phyloP scores from a whole-genome alignment of 140 eudicot species.

The Ambrosia hybrid region DNA sequence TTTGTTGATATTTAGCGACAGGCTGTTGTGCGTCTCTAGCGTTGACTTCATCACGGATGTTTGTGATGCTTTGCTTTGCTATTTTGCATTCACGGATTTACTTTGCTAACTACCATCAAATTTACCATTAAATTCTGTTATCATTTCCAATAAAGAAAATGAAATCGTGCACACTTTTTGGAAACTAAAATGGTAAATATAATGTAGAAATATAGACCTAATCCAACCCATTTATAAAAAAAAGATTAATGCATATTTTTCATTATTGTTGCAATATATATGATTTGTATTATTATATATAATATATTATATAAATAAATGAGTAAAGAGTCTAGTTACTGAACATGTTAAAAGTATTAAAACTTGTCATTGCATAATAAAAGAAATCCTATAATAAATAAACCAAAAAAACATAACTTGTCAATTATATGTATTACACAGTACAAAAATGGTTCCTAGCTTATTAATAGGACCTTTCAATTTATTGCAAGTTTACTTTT shows the following conservation, averaged over 20 bases:
- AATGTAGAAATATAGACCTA: not conserved
- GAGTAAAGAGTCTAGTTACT: not conserved
- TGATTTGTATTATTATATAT: not conserved
- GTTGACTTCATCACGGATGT: not conserved
- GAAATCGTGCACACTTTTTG: not conserved
- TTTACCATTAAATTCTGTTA: constrained; percentile 14
- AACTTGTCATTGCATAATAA: too few relatives aligned
- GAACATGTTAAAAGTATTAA: too few relatives aligned
- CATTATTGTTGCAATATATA: too few relatives aligned
- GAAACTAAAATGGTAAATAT: not conserved
- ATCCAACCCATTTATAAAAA: not conserved
- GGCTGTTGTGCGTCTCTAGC: not conserved
- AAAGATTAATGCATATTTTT: not conserved
- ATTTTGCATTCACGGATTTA: constrained; percentile 17
- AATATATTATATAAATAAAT: too few relatives aligned
- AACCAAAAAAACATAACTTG: not conserved
- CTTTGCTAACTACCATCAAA: constrained; percentile 16
- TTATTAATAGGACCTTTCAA: not conserved
- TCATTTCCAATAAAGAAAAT: not conserved
- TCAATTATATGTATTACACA: not conserved
- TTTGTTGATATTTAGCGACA: constrained; percentile 8
- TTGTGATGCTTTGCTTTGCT: not conserved
- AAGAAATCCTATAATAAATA: too few relatives aligned
- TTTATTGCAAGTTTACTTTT: not conserved
- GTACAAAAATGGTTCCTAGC: not conserved